Conservation (phyloP, 2,329 filamentous ascomycete genomes). For the Botrytis elliptica region DNA sequence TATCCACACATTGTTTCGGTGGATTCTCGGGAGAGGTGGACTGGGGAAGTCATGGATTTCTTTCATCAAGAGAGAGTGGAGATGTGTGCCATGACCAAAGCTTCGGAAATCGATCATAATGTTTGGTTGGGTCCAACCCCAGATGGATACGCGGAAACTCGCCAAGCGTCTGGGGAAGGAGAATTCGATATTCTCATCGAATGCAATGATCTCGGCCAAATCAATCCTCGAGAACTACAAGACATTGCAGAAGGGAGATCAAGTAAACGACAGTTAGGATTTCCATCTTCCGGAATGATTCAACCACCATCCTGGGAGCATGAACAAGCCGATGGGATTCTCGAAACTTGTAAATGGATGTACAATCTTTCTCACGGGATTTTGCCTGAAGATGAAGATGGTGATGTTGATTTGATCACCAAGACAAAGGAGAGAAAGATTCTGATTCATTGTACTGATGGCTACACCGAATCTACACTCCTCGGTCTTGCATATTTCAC, state of each 20-base stretch:
- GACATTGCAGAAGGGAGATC: constrained; percentile 55
- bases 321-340: constrained; percentile 75
- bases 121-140: constrained; percentile 90
- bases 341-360: constrained; percentile 89
- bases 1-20: constrained; percentile 72
- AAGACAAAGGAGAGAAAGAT: constrained; percentile 56
- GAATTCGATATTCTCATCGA: constrained; percentile 85
- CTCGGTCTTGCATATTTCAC: constrained; percentile 89
- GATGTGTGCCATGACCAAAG: constrained; percentile 90
- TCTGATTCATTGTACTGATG: constrained; percentile 90
- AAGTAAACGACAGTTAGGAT: constrained; percentile 55
- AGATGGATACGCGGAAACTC: constrained; percentile 51
- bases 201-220: constrained; percentile 77
- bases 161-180: constrained; percentile 44
- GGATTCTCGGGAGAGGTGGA: constrained; percentile 68
- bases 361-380: constrained; percentile 56
- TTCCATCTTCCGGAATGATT: constrained; percentile 93
- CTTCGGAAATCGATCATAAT: constrained; percentile 84
- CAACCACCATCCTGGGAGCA: constrained; percentile 81
- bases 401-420: constrained; percentile 53
- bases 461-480: constrained; percentile 92
- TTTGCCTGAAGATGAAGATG: constrained; percentile 45
- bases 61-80: constrained; percentile 84
- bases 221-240: constrained; percentile 67
- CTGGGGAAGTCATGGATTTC: constrained; percentile 81